Evolutionary conservation across 805 yeast species (phyloP).

Genomic region (Candida chilensis): DNA sequence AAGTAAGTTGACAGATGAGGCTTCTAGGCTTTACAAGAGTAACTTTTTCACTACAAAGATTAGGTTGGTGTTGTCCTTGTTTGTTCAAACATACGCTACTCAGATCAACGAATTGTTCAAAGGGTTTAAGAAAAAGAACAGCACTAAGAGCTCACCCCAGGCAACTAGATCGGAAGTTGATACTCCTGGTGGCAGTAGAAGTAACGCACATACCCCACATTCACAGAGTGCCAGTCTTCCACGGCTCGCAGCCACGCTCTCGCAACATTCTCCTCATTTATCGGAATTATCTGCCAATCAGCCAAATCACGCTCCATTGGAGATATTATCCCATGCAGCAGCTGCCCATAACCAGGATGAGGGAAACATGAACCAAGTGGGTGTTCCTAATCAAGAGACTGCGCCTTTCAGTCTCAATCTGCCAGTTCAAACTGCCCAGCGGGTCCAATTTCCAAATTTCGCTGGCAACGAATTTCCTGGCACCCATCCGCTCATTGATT

Average conservation of each 20-base stretch:
- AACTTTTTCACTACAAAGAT: no score
- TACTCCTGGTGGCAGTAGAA: no score
- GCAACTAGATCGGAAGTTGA: no score
- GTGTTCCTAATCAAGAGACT: background rate
- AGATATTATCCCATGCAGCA: conserved; percentile 21
- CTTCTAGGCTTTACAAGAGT: conserved; percentile 11
- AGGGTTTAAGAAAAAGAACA: no score
- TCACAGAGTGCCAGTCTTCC: no score
- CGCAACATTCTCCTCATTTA: background rate
- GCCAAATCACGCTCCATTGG: conserved; percentile 11
- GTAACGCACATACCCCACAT: no score
- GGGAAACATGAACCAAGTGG: background rate
- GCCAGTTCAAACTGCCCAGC: background rate
- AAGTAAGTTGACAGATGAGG: conserved; percentile 15
- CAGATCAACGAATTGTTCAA: no score
- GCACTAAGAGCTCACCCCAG: no score
- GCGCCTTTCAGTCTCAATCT: background rate
- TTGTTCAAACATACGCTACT: conserved; percentile 51
- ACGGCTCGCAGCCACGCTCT: no score
- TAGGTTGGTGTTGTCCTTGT: conserved; percentile 46
- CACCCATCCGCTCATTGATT: background rate
- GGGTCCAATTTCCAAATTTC: conserved; percentile 1
- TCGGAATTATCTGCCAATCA: conserved; percentile 4
- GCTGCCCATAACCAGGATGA: conserved; percentile 5
- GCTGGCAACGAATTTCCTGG: conserved; percentile 1